Evolutionary conservation across 306 rosid genomes (phyloP).

Genomic region (Clitoria ternatea): DNA sequence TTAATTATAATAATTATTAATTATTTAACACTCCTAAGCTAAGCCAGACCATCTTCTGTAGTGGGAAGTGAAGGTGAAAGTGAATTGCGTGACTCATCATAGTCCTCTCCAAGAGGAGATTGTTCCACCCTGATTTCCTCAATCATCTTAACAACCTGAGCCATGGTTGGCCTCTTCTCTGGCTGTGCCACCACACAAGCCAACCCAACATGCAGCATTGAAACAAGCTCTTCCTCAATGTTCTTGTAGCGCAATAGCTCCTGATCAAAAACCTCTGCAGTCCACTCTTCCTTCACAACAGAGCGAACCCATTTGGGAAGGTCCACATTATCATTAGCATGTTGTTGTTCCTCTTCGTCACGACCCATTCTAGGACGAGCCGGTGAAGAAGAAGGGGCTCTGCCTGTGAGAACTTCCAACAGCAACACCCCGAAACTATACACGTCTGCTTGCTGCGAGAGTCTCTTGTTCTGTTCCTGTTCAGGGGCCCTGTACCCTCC

Average conservation of each 20-base stretch:
- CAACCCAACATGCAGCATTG: slow-evolving; percentile 89
- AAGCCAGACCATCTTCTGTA: slow-evolving; percentile 87
- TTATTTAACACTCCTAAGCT: background rate
- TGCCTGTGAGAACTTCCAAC: slow-evolving; percentile 82
- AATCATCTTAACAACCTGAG: slow-evolving; percentile 77
- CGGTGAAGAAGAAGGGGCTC: slow-evolving; percentile 78
- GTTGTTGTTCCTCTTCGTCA: slow-evolving; percentile 50
- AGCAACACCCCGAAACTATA: slow-evolving; percentile 82
- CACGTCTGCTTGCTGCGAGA: slow-evolving; percentile 85
- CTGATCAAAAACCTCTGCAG: slow-evolving; percentile 92
- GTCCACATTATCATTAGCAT: too few relatives aligned
- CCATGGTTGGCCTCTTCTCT: slow-evolving; percentile 93
- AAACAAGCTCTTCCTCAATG: slow-evolving; percentile 94
- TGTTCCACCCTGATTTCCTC: slow-evolving; percentile 95
- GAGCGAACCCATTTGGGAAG: slow-evolving; percentile 94
- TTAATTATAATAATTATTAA: background rate
- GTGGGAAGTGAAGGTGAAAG: slow-evolving; percentile 85
- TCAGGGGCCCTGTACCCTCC: slow-evolving; percentile 96
- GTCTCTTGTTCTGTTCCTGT: slow-evolving; percentile 67
- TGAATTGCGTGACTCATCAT: slow-evolving; percentile 81
- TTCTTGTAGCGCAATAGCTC: slow-evolving; percentile 89
- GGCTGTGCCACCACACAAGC: slow-evolving; percentile 70
- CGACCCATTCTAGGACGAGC: slow-evolving; percentile 38
- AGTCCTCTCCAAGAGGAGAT: slow-evolving; percentile 89
- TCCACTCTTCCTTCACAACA: slow-evolving; percentile 97